Percentiles rank a stretch among this genome's conserved stretches.
phyloP scores from a whole-genome alignment of 495 filamentous ascomycete genomes.

The Penicillium atrosanguineum region DNA sequence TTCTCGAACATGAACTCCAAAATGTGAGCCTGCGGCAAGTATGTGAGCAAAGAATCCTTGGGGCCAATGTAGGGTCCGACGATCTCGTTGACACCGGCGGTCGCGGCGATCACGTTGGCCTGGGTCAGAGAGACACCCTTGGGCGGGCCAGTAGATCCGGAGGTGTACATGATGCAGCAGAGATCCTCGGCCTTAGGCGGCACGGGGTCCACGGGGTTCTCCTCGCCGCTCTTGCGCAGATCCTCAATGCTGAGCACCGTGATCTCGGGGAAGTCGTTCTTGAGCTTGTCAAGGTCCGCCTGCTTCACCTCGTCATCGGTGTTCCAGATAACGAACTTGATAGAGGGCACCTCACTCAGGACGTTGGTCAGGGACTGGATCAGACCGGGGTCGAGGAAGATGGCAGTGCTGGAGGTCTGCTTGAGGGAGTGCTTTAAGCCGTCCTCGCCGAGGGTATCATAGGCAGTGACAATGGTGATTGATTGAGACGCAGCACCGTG shows the following conservation, averaged over 20 bases:
- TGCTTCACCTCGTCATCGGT: constrained; percentile 71
- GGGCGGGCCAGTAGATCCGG: constrained; percentile 92
- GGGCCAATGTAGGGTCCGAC: constrained; percentile 82
- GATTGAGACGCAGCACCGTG: constrained; percentile 85
- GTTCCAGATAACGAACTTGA: constrained; percentile 89
- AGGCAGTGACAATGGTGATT: constrained; percentile 92
- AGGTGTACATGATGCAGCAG: constrained; percentile 99
- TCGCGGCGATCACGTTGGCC: constrained; percentile 81
- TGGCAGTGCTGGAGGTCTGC: constrained; percentile 79
- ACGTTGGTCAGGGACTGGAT: constrained; percentile 78
- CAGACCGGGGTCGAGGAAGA: constrained; percentile 87
- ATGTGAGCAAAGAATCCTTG: constrained; percentile 84
- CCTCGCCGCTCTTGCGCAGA: constrained; percentile 74
- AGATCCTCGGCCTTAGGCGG: constrained; percentile 83
- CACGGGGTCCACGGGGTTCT: constrained; percentile 77
- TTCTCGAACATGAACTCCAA: constrained; percentile 98
- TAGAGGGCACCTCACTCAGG: constrained; percentile 71
- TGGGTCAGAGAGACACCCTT: constrained; percentile 95
- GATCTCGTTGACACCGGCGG: constrained; percentile 85
- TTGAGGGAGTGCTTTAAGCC: constrained; percentile 88
- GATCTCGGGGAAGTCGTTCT: constrained; percentile 65
- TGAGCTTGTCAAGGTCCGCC: constrained; percentile 75
- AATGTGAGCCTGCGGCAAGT: constrained; percentile 92
- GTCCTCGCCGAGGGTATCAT: constrained; percentile 94
- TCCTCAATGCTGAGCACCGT: constrained; percentile 83